These are phyloP conservation scores for Pseudogymnoascus sp. DNA, from an alignment of 2,329 filamentous ascomycete genomes.

Conservation along the genomic window DNA sequence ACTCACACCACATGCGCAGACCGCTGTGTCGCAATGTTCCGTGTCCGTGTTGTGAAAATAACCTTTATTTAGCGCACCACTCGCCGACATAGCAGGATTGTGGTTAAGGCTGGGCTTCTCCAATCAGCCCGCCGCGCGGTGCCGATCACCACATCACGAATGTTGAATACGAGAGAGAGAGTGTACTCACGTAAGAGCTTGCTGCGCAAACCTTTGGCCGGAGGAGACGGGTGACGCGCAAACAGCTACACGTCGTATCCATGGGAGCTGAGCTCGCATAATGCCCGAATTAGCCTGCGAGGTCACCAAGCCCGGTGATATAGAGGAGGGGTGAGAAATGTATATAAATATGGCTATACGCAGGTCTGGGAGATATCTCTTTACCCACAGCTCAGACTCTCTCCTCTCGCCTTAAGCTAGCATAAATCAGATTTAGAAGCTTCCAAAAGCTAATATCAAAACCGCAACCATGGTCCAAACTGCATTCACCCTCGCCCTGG, in stretches of 20 bases:
- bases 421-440: neutral
- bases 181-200: neutral
- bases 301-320: neutral
- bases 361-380: neutral
- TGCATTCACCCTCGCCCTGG: neutral
- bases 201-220: neutral
- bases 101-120: neutral
- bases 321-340: neutral
- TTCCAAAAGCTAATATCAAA: neutral
- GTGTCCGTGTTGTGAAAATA: constrained; percentile 4
- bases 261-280: neutral
- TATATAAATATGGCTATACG: neutral
- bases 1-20: neutral
- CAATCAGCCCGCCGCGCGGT: neutral
- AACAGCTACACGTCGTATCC: neutral
- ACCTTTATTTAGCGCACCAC: neutral
- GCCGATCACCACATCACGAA: neutral
- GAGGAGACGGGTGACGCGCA: neutral
- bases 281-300: neutral
- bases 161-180: neutral
- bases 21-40: neutral
- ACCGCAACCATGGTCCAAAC: neutral
- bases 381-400: neutral
- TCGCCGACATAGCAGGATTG: neutral
- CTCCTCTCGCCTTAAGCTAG: neutral